A percentile compares a stretch with the other conserved stretches of the same genome.
phyloP scores from a whole-genome alignment of 805 yeast genomes.

The Saccharomycopsis javanensis region DNA sequence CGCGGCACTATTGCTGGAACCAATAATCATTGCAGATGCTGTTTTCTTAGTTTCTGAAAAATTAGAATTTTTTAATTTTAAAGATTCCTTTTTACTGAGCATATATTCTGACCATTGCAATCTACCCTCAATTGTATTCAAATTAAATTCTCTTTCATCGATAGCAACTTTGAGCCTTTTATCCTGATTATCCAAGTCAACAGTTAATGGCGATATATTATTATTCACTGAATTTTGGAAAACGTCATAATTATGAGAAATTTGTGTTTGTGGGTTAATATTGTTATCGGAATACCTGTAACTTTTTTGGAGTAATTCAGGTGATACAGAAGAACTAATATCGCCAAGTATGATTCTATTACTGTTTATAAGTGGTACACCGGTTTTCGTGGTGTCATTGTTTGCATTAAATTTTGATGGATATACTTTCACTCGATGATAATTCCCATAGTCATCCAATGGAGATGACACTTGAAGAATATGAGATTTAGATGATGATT shows the following conservation, averaged over 20 bases:
- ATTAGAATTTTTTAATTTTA: not conserved
- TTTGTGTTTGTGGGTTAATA: not conserved
- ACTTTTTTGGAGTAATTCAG: not conserved
- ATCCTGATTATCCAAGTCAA: not conserved
- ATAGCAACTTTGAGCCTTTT: conserved; percentile 10
- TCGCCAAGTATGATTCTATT: not conserved
- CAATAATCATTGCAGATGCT: not conserved
- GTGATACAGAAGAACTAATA: not conserved
- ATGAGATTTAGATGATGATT: not conserved
- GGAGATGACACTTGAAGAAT: not conserved
- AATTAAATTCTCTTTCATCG: conserved; percentile 13
- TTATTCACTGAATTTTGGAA: not conserved
- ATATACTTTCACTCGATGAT: not conserved
- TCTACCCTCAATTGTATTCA: conserved; percentile 14
- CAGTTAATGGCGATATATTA: not conserved
- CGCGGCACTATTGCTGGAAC: not conserved
- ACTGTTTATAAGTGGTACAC: not conserved
- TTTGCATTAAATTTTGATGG: not conserved
- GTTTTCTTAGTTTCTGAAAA: not conserved
- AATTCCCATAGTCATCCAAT: not conserved
- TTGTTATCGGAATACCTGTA: not conserved
- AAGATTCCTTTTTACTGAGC: not conserved
- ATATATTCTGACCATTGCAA: conserved; percentile 15
- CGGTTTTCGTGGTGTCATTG: not conserved
- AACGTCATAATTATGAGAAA: not conserved